Evolutionary conservation across 2,329 filamentous ascomycete species (phyloP).

Genomic region (Penicillium verrucosum): DNA sequence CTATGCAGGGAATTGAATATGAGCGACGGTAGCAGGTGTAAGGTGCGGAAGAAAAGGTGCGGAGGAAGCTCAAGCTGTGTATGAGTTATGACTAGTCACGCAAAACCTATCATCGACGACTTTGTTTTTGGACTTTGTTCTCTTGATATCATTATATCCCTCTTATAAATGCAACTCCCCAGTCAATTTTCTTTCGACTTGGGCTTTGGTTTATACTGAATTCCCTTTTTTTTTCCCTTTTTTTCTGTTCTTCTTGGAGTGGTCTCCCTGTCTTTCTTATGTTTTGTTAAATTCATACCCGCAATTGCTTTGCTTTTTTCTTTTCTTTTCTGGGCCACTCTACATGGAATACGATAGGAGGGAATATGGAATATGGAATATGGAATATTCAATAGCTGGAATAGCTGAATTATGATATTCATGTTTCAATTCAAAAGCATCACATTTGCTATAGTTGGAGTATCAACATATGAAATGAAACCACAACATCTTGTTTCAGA

Average conservation of each 20-base stretch:
- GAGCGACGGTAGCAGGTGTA: constrained; percentile 38
- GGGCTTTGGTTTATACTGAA: constrained; percentile 1
- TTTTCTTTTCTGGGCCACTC: not conserved
- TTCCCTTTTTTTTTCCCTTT: constrained; percentile 1
- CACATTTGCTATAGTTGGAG: too few relatives aligned
- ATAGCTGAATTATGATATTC: not conserved
- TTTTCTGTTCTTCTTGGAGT: constrained; percentile 16
- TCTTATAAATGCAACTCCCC: constrained; percentile 18
- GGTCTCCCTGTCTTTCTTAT: constrained; percentile 8
- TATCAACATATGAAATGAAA: too few relatives aligned
- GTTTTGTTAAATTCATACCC: constrained; percentile 22
- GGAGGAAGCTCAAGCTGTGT: constrained; percentile 3
- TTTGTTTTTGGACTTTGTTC: constrained; percentile 9
- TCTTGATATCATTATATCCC: constrained; percentile 20
- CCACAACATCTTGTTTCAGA: not conserved
- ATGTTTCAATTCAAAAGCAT: not conserved
- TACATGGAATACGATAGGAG: constrained; percentile 12
- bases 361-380: constrained; percentile 14
- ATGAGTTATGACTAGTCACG: constrained; percentile 29
- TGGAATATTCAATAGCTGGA: constrained; percentile 5
- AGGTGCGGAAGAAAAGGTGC: not conserved
- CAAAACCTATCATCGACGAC: constrained; percentile 16
- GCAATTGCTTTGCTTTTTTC: constrained; percentile 12
- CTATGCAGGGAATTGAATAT: constrained; percentile 52
- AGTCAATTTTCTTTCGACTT: constrained; percentile 2